Conservation (phyloP, 106 monocot species). For the Phalaenopsis aphrodite region DNA sequence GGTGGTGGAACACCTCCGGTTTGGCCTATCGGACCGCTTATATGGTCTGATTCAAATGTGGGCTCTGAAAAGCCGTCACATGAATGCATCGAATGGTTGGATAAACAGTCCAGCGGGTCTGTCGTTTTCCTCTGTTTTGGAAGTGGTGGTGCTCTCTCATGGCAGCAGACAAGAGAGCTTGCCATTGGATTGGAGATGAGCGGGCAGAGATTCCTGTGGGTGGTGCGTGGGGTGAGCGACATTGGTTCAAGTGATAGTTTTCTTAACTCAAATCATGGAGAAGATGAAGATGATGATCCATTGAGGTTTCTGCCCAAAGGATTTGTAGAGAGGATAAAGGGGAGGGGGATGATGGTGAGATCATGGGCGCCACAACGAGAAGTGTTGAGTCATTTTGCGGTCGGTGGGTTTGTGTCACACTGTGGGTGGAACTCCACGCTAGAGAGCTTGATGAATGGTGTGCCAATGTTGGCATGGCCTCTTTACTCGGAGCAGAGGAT, state of each 20-base stretch:
- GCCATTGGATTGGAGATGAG: background rate
- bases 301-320: background rate
- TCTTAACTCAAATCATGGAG: background rate
- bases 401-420: too few species aligned
- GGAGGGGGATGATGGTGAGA: too few species aligned
- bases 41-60: background rate
- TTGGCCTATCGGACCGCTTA: background rate
- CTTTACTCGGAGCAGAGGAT: too few species aligned
- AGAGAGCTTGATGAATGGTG: too few species aligned
- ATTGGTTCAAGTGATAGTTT: background rate
- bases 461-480: too few species aligned
- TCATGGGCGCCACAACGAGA: too few species aligned
- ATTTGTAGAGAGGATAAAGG: too few species aligned
- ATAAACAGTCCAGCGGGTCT: background rate
- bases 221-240: background rate
- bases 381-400: too few species aligned
- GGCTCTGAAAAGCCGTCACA: background rate
- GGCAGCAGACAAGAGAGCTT: background rate
- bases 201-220: background rate
- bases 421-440: too few species aligned
- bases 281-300: background rate
- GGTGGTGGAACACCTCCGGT: background rate
- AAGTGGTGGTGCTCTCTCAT: background rate
- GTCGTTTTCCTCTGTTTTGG: background rate
- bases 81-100: background rate